phyloP scores from a whole-genome alignment of 2,329 filamentous ascomycete species.

The Sporothrix euskadiensis region DNA sequence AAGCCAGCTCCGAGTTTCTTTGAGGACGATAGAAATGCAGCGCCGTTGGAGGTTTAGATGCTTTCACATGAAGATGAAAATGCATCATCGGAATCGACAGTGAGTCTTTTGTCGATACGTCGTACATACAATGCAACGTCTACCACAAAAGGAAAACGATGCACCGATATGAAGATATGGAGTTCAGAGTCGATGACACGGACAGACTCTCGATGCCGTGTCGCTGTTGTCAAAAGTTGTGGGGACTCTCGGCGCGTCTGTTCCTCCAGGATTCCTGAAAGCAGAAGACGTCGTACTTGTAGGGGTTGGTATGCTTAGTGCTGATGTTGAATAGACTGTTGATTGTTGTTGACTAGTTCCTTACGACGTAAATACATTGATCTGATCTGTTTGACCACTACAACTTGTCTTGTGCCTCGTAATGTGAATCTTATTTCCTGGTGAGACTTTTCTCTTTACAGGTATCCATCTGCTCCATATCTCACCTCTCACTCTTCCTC shows the following conservation, averaged over 20 bases:
- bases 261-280: neutral
- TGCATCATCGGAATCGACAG: neutral
- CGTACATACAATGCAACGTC: neutral
- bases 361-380: too few species aligned
- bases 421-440: too few species aligned
- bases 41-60: neutral
- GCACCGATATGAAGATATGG: neutral
- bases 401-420: too few species aligned
- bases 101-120: neutral
- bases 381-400: too few species aligned
- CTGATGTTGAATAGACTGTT: neutral
- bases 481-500: too few species aligned
- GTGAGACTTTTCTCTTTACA: too few species aligned
- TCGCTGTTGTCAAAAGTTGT: neutral
- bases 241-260: neutral
- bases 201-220: slow-evolving; percentile 4
- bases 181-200: neutral
- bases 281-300: neutral
- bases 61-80: neutral
- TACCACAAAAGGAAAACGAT: neutral
- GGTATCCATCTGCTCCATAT: too few species aligned
- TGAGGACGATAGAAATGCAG: neutral
- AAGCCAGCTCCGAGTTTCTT: too few species aligned
- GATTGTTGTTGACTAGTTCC: neutral
- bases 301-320: neutral